Conservation (phyloP, 805 yeast genomes). For the Candida adriatica region DNA sequence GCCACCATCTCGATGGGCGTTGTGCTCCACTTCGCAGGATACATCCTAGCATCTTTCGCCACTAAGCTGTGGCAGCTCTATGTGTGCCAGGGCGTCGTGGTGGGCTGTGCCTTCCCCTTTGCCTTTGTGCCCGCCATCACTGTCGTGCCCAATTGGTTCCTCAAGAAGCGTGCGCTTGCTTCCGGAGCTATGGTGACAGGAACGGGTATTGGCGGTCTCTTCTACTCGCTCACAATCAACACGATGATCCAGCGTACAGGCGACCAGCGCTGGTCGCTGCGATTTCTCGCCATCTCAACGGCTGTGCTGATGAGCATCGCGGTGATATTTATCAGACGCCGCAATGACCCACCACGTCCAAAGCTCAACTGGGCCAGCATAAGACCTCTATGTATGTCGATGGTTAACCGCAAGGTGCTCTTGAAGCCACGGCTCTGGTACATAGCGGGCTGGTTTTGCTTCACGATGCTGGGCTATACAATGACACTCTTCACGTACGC, state of each 20-base stretch:
- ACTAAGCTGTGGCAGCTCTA: slow-evolving; percentile 58
- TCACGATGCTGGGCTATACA: slow-evolving; percentile 34
- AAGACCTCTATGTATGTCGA: slow-evolving; percentile 13
- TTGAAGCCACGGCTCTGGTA: slow-evolving; percentile 23
- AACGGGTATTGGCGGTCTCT: slow-evolving; percentile 38
- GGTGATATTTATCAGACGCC: slow-evolving; percentile 28
- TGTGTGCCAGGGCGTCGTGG: slow-evolving; percentile 60
- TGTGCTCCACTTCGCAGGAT: slow-evolving; percentile 44
- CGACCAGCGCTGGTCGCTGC: slow-evolving; percentile 39
- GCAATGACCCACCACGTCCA: slow-evolving; percentile 17
- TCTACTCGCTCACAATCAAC: slow-evolving; percentile 35
- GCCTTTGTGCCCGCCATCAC: slow-evolving; percentile 52
- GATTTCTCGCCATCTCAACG: slow-evolving; percentile 38
- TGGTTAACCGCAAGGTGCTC: slow-evolving; percentile 26
- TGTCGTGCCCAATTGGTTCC: slow-evolving; percentile 65
- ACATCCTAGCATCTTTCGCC: slow-evolving; percentile 54
- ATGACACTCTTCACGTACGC: slow-evolving; percentile 39
- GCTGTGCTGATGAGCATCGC: slow-evolving; percentile 31
- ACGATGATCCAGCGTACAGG: slow-evolving; percentile 35
- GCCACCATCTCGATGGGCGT: slow-evolving; percentile 43
- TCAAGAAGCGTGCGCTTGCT: slow-evolving; percentile 48
- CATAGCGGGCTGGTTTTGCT: slow-evolving; percentile 30
- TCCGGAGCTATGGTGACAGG: slow-evolving; percentile 35
- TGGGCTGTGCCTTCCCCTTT: slow-evolving; percentile 47
- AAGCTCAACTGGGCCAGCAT: slow-evolving; percentile 5